Conservation (phyloP, 495 filamentous ascomycete species). For the Evernia prunastri region DNA sequence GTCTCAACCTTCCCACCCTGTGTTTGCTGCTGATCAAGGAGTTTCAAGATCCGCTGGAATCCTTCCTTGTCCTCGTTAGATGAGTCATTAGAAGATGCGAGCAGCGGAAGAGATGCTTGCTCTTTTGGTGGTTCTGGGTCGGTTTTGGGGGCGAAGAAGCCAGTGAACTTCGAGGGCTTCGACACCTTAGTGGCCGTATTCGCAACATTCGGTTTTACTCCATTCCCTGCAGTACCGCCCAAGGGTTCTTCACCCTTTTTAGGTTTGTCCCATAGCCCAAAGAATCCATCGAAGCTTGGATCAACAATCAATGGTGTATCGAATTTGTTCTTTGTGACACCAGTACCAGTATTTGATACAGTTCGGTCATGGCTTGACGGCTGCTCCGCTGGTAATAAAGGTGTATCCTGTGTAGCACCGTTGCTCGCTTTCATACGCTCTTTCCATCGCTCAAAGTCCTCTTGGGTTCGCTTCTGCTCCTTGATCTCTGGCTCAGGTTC, state of each 20-base stretch:
- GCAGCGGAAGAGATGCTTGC: slow-evolving; percentile 41
- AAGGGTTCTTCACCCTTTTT: slow-evolving; percentile 33
- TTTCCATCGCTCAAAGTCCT: slow-evolving; percentile 95
- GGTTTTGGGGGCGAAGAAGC: slow-evolving; percentile 67
- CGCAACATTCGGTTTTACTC: slow-evolving; percentile 12
- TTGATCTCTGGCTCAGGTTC: slow-evolving; percentile 62
- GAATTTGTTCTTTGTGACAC: slow-evolving; percentile 38
- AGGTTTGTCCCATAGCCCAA: slow-evolving; percentile 56
- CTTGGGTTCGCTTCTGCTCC: slow-evolving; percentile 64
- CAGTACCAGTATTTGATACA: slow-evolving; percentile 11
- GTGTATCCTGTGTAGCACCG: slow-evolving; percentile 14
- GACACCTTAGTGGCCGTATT: slow-evolving; percentile 29
- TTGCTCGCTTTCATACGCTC: slow-evolving; percentile 72
- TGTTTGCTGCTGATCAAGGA: slow-evolving; percentile 51
- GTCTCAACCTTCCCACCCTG: slow-evolving; percentile 15
- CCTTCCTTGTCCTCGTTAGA: slow-evolving; percentile 76
- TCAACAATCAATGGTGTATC: slow-evolving; percentile 56
- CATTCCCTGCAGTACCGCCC: slow-evolving; percentile 27
- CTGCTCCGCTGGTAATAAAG: slow-evolving; percentile 18
- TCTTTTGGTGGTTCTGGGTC: slow-evolving; percentile 45
- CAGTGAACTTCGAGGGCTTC: slow-evolving; percentile 76
- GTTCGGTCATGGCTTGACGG: slow-evolving; percentile 21
- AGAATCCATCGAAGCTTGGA: slow-evolving; percentile 70
- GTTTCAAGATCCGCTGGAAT: slow-evolving; percentile 80
- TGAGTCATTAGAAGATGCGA: slow-evolving; percentile 37